Evolutionary conservation across 129 eudicot species (phyloP).

Genomic region (Escallonia herrerae): DNA sequence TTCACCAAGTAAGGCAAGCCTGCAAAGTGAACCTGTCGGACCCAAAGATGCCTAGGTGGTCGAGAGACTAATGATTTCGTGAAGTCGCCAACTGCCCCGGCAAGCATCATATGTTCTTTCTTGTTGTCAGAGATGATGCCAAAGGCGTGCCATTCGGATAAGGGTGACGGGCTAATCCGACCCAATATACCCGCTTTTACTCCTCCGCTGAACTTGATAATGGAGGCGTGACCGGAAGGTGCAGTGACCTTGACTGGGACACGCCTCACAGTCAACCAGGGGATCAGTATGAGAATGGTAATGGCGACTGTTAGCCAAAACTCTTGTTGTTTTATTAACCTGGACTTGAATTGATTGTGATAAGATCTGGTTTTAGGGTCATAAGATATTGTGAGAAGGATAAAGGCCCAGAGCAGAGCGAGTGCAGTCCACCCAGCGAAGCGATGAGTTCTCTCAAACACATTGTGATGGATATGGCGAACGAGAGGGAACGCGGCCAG

Average conservation of each 20-base stretch:
- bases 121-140: constrained; percentile 63
- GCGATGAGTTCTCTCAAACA: constrained; percentile 63
- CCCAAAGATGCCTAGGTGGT: constrained; percentile 76
- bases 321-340: constrained; percentile 38
- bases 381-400: constrained; percentile 39
- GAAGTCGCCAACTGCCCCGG: constrained; percentile 79
- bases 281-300: constrained; percentile 45
- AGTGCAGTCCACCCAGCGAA: constrained; percentile 59
- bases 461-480: constrained; percentile 73
- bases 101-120: constrained; percentile 76
- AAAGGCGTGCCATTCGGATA: constrained; percentile 82
- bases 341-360: constrained; percentile 23
- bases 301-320: constrained; percentile 51
- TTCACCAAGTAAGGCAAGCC: constrained; percentile 64
- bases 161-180: constrained; percentile 69
- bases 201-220: constrained; percentile 66
- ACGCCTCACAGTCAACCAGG: constrained; percentile 61
- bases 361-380: constrained; percentile 42
- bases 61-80: constrained; percentile 50
- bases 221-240: constrained; percentile 66
- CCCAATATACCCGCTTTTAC: constrained; percentile 62
- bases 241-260: constrained; percentile 49
- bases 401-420: constrained; percentile 56
- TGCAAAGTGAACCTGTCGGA: constrained; percentile 63
- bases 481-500: constrained; percentile 66